Evolutionary conservation across 75 land plant species (phyloP).

Genomic region (Cryptomeria japonica): DNA sequence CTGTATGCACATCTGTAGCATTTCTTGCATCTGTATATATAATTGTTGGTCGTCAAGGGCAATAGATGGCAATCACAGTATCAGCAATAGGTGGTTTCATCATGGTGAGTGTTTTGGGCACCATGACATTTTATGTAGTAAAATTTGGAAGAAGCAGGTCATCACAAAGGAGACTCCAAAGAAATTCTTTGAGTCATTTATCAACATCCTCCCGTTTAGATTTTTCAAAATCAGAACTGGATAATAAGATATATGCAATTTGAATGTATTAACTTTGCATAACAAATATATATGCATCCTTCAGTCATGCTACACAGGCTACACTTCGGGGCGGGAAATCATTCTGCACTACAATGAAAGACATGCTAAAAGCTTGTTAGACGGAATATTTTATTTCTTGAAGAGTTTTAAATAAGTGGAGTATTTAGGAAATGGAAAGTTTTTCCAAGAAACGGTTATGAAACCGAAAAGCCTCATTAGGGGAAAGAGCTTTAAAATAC

Average conservation of each 20-base stretch:
- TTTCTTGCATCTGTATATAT: slow-evolving; percentile 71
- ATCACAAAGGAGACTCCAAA: slow-evolving; percentile 35
- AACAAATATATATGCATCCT: background rate
- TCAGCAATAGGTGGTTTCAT: slow-evolving; percentile 65
- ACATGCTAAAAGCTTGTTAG: too few species aligned
- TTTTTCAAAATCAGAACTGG: slow-evolving; percentile 47
- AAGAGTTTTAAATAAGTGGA: too few species aligned
- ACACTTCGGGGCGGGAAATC: too few species aligned
- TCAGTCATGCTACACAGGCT: background rate
- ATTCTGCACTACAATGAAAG: too few species aligned
- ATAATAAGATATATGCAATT: slow-evolving; percentile 58
- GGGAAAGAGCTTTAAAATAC: too few species aligned
- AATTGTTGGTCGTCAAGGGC: slow-evolving; percentile 51
- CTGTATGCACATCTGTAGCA: slow-evolving; percentile 71
- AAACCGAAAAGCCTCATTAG: too few species aligned
- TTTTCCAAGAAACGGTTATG: too few species aligned
- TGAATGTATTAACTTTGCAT: slow-evolving; percentile 13
- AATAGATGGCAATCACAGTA: slow-evolving; percentile 60
- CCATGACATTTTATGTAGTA: slow-evolving; percentile 72
- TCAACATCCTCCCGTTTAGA: slow-evolving; percentile 55
- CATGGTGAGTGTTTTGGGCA: slow-evolving; percentile 73
- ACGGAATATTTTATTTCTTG: too few species aligned
- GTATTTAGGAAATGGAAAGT: too few species aligned
- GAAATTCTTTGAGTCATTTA: slow-evolving; percentile 33
- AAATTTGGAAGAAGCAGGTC: slow-evolving; percentile 52